phyloP scores from a whole-genome alignment of 164 flowering plant genomes.

The Tinospora cordifolia region DNA sequence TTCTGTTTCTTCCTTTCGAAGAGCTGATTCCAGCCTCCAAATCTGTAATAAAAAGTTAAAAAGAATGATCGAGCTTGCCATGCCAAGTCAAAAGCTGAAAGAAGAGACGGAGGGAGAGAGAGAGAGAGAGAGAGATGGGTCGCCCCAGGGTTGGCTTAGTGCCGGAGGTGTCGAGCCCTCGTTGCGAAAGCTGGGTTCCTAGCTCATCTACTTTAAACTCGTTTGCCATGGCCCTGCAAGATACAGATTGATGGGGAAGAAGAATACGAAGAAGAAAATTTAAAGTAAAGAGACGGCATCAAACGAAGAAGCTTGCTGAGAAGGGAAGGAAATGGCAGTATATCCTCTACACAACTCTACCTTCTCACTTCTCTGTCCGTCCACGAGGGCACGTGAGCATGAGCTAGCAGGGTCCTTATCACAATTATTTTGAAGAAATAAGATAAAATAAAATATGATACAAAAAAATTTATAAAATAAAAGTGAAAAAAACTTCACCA shows the following conservation, averaged over 20 bases:
- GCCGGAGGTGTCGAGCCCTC: slow-evolving; percentile 57
- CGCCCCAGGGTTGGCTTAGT: slow-evolving; percentile 40
- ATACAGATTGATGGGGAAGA: too few relatives aligned
- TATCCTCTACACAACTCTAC: background rate
- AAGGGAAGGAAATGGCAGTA: background rate
- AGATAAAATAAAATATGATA: too few relatives aligned
- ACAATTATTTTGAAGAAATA: too few relatives aligned
- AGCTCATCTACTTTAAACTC: slow-evolving; percentile 62
- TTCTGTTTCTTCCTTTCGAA: slow-evolving; percentile 24
- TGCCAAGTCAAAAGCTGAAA: background rate
- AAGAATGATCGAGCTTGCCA: background rate
- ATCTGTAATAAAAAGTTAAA: slow-evolving; percentile 27
- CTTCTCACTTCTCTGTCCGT: background rate
- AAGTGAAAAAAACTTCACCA: too few relatives aligned
- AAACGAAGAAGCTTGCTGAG: background rate
- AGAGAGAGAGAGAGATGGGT: background rate
- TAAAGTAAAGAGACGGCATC: background rate
- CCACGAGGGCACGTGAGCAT: too few relatives aligned
- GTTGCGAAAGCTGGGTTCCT: slow-evolving; percentile 41
- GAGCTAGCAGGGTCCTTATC: too few relatives aligned
- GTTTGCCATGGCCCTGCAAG: slow-evolving; percentile 29
- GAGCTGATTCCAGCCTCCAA: slow-evolving; percentile 45
- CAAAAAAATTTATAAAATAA: too few relatives aligned
- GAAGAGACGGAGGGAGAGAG: background rate
- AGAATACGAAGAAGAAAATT: too few relatives aligned